Evolutionary conservation across 306 rosid genomes (phyloP), one percentile per base, ranked within the genome.

Genomic region (Sicyos edulis): DNA sequence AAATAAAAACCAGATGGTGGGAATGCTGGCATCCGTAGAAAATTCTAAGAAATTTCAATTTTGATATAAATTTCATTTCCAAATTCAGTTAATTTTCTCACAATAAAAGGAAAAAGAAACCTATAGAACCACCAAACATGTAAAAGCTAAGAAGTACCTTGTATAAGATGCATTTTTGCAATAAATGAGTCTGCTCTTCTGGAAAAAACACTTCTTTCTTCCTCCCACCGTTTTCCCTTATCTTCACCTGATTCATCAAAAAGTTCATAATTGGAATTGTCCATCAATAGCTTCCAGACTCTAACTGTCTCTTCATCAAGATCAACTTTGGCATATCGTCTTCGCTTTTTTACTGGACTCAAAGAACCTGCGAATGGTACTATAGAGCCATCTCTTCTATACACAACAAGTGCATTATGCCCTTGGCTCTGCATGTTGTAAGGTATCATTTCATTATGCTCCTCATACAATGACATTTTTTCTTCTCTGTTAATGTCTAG

Each of bases 281-380:
- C 77, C 86, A 90, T 49, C 80, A 93, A 82, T 79, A 93, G 96
- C 82, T 78, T 88, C 98, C 99, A 93, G 50, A 90, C 97, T 85
- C 86, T 86, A 72, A 81, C 82, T 66, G 99, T 91, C 86, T 93
- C 97, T 21, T 79, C 89, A 75, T 93, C 99, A 68, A 91, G 89
- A 80, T 88, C 87, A 81, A 93, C 99, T 82, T 84, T 93, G 47
- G 99, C 87, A 32, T 91, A 86, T 21, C 88, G 87, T 13, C 78
- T 81, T 50, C 82, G 82, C 81, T 85, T 93, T 84, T 82, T 93
- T 54, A 80, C 71, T 58, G 92, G 91, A 79, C 15, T 60, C 34
- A 72, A 13, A 52, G 47, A 17, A 54, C 85, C 87, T 21, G 70
- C 77, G 69, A 77, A 87, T 65, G 92, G 86, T 72, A 92, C 77